Percentiles rank a stretch among this genome's conserved stretches.
Conservation (phyloP, 2,329 filamentous ascomycete genomes). For the Neurospora sp. region DNA sequence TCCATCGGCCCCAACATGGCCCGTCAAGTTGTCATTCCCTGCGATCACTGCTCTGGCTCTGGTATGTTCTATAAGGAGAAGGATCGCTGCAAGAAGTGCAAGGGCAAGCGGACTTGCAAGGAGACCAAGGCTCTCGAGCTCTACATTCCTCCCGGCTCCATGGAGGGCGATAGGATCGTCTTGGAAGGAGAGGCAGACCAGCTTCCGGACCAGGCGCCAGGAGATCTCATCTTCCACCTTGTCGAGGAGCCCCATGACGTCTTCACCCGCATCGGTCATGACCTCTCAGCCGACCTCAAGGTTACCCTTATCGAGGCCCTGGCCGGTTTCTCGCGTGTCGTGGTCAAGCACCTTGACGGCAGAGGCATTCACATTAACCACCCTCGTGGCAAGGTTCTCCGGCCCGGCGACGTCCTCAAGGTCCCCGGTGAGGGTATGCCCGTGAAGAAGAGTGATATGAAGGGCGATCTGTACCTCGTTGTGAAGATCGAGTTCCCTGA, state of each 20-base stretch:
- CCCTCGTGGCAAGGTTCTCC: constrained; percentile 70
- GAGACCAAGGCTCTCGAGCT: constrained; percentile 93
- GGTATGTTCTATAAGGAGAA: constrained; percentile 89
- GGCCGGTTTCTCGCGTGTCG: constrained; percentile 80
- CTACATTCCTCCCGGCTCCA: constrained; percentile 82
- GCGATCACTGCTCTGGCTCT: constrained; percentile 75
- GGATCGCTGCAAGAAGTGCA: constrained; percentile 98
- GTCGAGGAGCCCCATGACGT: constrained; percentile 70
- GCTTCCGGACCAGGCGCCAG: constrained; percentile 75
- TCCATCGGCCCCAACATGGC: constrained; percentile 82
- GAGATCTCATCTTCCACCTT: constrained; percentile 86
- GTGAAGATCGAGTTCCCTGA: constrained; percentile 85
- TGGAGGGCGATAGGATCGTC: constrained; percentile 81
- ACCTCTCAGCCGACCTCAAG: constrained; percentile 72
- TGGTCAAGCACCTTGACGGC: constrained; percentile 87
- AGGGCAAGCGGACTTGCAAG: constrained; percentile 76
- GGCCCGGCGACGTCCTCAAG: constrained; percentile 78
- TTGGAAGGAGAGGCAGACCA: constrained; percentile 93
- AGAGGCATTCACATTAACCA: constrained; percentile 77
- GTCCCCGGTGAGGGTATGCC: constrained; percentile 91
- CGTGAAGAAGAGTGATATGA: constrained; percentile 70
- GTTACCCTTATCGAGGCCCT: constrained; percentile 78
- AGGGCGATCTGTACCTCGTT: constrained; percentile 78
- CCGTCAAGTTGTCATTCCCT: constrained; percentile 68
- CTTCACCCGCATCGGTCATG: constrained; percentile 75